These are phyloP conservation scores for Neofusicoccum umdonicola DNA, from an alignment of 2,329 filamentous ascomycete genomes.

Conservation along the genomic window DNA sequence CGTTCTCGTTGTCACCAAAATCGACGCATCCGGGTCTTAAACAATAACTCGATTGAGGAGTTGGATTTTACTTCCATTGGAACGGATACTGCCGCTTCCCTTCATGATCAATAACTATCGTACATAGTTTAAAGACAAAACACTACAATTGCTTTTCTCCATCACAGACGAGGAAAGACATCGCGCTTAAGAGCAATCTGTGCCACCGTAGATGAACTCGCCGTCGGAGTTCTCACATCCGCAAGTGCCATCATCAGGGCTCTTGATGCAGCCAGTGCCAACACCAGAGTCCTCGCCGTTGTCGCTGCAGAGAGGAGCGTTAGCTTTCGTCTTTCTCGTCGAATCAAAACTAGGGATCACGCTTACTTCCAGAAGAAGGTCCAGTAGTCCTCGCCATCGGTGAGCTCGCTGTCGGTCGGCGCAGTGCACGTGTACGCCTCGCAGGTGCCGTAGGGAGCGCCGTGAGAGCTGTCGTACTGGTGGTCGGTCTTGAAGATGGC, in stretches of 20 bases:
- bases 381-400: not conserved
- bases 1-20: too few relatives aligned
- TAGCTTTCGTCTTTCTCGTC: constrained; percentile 2
- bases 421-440: constrained; percentile 9
- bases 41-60: too few relatives aligned
- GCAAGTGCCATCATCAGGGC: constrained; percentile 19
- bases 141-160: not conserved
- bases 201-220: not conserved
- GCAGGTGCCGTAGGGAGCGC: constrained; percentile 46
- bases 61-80: too few relatives aligned
- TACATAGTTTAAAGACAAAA: not conserved
- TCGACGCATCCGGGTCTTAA: too few relatives aligned
- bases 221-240: constrained; percentile 14
- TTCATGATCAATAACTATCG: not conserved
- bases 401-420: not conserved
- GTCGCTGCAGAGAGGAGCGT: constrained; percentile 6
- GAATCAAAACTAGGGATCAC: constrained; percentile 24
- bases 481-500: constrained; percentile 44
- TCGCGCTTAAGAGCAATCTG: not conserved
- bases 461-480: constrained; percentile 43
- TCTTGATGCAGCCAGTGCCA: constrained; percentile 29
- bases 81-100: not conserved
- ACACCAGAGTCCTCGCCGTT: constrained; percentile 24
- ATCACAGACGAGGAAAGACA: not conserved
- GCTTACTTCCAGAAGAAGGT: constrained; percentile 9